Evolutionary conservation across 768 basidiomycete genomes (phyloP).

Genomic region (Phylloporus sp.): DNA sequence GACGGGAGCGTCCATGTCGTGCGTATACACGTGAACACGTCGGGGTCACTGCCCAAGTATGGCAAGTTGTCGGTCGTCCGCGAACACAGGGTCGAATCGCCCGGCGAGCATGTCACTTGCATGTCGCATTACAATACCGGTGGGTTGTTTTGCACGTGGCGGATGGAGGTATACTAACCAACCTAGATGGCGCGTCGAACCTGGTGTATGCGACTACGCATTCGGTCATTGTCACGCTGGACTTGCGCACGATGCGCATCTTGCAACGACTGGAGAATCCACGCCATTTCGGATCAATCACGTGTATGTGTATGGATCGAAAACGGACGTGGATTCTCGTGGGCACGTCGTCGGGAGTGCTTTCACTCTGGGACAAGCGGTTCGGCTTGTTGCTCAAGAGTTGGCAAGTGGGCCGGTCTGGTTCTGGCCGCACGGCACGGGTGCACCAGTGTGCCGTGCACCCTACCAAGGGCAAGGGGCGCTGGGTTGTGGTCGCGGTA

Average conservation of each 20-base stretch:
- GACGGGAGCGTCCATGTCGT: slow-evolving; percentile 83
- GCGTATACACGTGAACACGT: slow-evolving; percentile 68
- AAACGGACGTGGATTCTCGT: slow-evolving; percentile 85
- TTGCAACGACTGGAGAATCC: slow-evolving; percentile 80
- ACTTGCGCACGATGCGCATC: slow-evolving; percentile 79
- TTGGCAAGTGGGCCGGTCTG: slow-evolving; percentile 69
- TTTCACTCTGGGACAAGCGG: slow-evolving; percentile 92
- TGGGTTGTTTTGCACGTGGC: slow-evolving; percentile 33
- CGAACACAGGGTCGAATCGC: slow-evolving; percentile 67
- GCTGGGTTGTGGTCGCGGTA: slow-evolving; percentile 85
- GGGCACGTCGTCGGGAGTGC: slow-evolving; percentile 78
- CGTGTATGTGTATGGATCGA: slow-evolving; percentile 76
- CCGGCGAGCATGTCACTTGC: slow-evolving; percentile 77
- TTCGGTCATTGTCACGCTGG: slow-evolving; percentile 68
- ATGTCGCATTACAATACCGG: slow-evolving; percentile 80
- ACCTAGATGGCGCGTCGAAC: slow-evolving; percentile 67
- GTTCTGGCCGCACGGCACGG: slow-evolving; percentile 47
- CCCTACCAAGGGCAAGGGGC: slow-evolving; percentile 80
- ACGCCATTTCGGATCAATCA: slow-evolving; percentile 80
- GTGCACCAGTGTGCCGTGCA: slow-evolving; percentile 78
- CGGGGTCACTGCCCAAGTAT: slow-evolving; percentile 76
- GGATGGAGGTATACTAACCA: no score
- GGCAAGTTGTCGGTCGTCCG: slow-evolving; percentile 73
- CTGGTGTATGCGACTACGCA: slow-evolving; percentile 84
- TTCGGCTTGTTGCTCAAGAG: slow-evolving; percentile 86